phyloP scores from a whole-genome alignment of 345 rosid genomes.

The Theobroma cacao region DNA sequence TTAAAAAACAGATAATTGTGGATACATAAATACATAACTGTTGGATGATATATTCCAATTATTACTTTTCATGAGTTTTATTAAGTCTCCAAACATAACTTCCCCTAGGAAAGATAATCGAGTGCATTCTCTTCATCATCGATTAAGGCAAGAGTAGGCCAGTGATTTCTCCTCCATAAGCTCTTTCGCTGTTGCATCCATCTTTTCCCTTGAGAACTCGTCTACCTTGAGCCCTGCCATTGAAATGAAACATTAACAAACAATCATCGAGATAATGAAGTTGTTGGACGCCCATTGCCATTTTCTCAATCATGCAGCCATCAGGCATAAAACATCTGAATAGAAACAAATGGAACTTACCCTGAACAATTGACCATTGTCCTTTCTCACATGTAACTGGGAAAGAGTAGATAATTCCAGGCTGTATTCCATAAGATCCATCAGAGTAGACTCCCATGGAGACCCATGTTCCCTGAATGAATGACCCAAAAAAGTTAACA shows the following conservation, averaged over 20 bases:
- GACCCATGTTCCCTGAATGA: constrained; percentile 64
- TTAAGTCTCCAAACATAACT: neutral
- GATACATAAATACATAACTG: too few species aligned
- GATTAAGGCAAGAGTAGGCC: constrained; percentile 55
- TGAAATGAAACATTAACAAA: neutral
- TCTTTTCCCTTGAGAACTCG: constrained; percentile 63
- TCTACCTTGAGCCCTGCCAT: constrained; percentile 58
- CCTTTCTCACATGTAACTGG: constrained; percentile 79
- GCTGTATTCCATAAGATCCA: constrained; percentile 69
- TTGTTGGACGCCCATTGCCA: neutral
- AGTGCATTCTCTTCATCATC: constrained; percentile 3
- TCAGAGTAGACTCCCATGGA: constrained; percentile 96
- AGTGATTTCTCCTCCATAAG: constrained; percentile 69
- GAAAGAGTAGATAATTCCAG: constrained; percentile 78
- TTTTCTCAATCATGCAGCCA: neutral
- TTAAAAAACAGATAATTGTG: too few species aligned
- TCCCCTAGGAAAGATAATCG: neutral
- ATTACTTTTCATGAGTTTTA: neutral
- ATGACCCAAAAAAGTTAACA: neutral
- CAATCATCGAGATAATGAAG: neutral
- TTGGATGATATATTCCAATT: too few species aligned
- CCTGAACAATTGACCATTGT: constrained; percentile 71
- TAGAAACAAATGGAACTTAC: constrained; percentile 18
- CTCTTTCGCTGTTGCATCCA: constrained; percentile 79
- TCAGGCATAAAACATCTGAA: too few species aligned